Base-by-base conservation (phyloP, 2,329 filamentous ascomycete genomes). In the Colletotrichum sp. region DNA sequence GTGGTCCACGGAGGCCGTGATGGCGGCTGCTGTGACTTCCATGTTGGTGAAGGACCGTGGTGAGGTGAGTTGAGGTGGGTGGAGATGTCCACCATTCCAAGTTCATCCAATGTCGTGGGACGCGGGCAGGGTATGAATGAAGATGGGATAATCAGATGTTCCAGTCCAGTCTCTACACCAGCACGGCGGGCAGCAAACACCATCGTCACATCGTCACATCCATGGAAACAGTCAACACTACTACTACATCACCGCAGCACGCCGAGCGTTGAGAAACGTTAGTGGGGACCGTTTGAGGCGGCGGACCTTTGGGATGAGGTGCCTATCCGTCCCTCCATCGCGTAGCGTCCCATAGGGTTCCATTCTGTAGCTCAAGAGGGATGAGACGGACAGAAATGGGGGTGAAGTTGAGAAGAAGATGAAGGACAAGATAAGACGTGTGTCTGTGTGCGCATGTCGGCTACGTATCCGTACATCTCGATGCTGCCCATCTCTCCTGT, bases 301-400 rank as follows among this genome's bases (percentile, higher is more conserved):
- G 43, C 73, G 61, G 57, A 75, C 43, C n/a, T 59, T 43, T 64
- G 59, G 39, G 32, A 75, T 28, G 48, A 67, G 57, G 63, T 39
- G 36, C 55, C 73, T 75, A 67, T 67, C 73, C 73, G 73, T 64
- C 69, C 73, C 73, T 75, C 73, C 73, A 75, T 75, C n/a, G 24
- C 63, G 32, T 72, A 66, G 59, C 64, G 71, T 61, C 63, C 59
- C 21, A 8, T 16, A 32, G 28, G 55, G 55, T 59, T 28, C 43
- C 43, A 52, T 59, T 59, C 55, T 59, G 59, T 61, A 61, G 32
- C 61, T 8, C 32, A 43, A 24, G n/a, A 48, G 13, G 52, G 34
- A 39, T 18, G 36, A 39, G 18, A n/a, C n/a, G 12, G 30, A 16
- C 32, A 59, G 18, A 30, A 34, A 52, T 52, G 43, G 43, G 43